Conservation (phyloP, 805 yeast genomes). For the Yarrowia sp. region DNA sequence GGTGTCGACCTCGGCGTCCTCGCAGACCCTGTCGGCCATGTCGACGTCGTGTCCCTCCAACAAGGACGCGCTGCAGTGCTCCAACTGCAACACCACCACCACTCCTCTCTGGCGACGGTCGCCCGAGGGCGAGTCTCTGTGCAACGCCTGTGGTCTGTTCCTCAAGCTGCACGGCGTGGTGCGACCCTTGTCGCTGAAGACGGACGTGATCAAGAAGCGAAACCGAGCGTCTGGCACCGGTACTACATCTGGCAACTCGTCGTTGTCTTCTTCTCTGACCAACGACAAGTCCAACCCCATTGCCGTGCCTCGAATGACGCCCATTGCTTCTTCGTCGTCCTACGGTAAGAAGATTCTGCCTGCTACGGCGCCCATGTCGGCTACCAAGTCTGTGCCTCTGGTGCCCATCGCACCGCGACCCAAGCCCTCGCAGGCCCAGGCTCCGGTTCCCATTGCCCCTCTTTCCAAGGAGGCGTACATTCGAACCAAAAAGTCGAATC, state of each 20-base stretch:
- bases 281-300: conserved; percentile 23
- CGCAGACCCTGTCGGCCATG: conserved; percentile 28
- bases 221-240: conserved; percentile 58
- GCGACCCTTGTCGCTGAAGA: conserved; percentile 89
- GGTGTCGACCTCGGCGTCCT: conserved; percentile 31
- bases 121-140: conserved; percentile 90
- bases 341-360: conserved; percentile 37
- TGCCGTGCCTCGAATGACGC: conserved; percentile 38
- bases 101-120: conserved; percentile 97
- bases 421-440: conserved; percentile 26
- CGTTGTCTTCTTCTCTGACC: conserved; percentile 34
- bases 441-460: conserved; percentile 37
- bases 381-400: conserved; percentile 34
- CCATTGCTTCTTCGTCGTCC: conserved; percentile 20
- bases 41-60: conserved; percentile 24
- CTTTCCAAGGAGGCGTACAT: conserved; percentile 36
- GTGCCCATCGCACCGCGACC: conserved; percentile 34
- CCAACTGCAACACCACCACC: conserved; percentile 89
- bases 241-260: conserved; percentile 26
- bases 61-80: conserved; percentile 55
- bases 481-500: conserved; percentile 30
- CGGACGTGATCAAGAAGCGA: conserved; percentile 92
- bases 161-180: conserved; percentile 94
- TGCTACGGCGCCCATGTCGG: conserved; percentile 27
- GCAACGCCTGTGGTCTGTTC: conserved; percentile 96